phyloP scores from a whole-genome alignment of 371 early-diverging fungal species.

The Mortierella sp. region DNA sequence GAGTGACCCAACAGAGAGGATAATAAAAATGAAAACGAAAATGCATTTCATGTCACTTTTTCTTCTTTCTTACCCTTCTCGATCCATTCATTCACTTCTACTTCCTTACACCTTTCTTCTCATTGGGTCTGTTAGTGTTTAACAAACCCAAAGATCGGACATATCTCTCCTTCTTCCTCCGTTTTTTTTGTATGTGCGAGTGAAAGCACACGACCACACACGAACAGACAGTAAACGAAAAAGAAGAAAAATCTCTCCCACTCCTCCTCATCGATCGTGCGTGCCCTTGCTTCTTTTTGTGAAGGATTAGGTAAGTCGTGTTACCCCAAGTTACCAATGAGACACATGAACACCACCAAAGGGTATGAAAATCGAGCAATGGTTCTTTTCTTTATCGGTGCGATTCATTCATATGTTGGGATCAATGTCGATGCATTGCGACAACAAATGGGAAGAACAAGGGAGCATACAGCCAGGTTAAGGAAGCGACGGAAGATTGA shows the following conservation, averaged over 20 bases:
- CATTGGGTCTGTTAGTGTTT: neutral
- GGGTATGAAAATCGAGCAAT: too few relatives aligned
- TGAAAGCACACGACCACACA: neutral
- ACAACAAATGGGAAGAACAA: neutral
- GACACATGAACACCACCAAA: neutral
- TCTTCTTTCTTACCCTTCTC: neutral
- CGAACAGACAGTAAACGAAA: neutral
- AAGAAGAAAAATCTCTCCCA: too few relatives aligned
- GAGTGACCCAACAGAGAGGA: too few relatives aligned
- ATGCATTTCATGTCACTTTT: neutral
- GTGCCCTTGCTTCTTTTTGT: neutral
- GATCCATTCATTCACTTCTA: neutral
- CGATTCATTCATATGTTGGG: neutral
- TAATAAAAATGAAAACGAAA: neutral
- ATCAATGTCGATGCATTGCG: too few relatives aligned
- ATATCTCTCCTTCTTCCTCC: neutral
- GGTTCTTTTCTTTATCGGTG: neutral
- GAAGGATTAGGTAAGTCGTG: constrained; percentile 1
- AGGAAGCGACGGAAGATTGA: neutral
- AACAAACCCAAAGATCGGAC: neutral
- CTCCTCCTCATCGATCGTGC: neutral
- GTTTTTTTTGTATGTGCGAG: neutral
- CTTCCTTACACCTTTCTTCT: neutral
- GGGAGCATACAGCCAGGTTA: neutral
- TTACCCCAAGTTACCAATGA: neutral